Percentiles rank a stretch among this genome's conserved stretches.
Conservation (phyloP, 164 flowering plant genomes). For the Warburgia ugandensis region DNA sequence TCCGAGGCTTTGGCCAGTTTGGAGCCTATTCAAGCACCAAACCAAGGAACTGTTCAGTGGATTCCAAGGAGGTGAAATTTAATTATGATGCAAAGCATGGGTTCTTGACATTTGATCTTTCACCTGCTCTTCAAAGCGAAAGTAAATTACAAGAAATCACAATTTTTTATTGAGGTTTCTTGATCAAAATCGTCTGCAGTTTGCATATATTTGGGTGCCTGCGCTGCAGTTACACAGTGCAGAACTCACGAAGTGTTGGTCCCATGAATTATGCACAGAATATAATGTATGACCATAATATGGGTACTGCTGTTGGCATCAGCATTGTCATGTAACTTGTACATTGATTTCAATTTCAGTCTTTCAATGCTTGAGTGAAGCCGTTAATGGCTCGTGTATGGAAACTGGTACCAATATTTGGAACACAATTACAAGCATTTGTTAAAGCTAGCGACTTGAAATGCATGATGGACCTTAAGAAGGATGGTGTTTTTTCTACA, state of each 20-base stretch:
- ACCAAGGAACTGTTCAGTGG: conserved; percentile 43
- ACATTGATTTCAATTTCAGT: too few relatives aligned
- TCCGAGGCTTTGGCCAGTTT: conserved; percentile 48
- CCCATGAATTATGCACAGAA: too few relatives aligned
- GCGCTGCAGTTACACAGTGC: background rate
- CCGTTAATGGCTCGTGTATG: too few relatives aligned
- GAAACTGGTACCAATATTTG: too few relatives aligned
- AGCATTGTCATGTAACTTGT: too few relatives aligned
- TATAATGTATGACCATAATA: too few relatives aligned
- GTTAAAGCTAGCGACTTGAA: too few relatives aligned
- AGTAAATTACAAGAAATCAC: conserved; percentile 34
- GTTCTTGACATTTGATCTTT: conserved; percentile 34
- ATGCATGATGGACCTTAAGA: too few relatives aligned
- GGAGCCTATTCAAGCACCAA: conserved; percentile 49
- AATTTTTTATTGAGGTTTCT: conserved; percentile 23
- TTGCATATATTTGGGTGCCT: background rate
- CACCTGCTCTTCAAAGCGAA: conserved; percentile 21
- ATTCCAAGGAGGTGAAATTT: conserved; percentile 33
- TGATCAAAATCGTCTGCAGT: background rate
- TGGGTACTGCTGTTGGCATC: too few relatives aligned
- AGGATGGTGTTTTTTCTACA: too few relatives aligned
- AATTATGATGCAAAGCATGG: conserved; percentile 28
- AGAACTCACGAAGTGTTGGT: background rate
- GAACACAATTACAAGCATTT: too few relatives aligned
- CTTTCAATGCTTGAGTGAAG: too few relatives aligned